Percentiles rank a stretch among this genome's conserved stretches.
Evolutionary conservation across 202 grass and related monocot genomes (phyloP).

Genomic region (Cymbopogon flexuosus): DNA sequence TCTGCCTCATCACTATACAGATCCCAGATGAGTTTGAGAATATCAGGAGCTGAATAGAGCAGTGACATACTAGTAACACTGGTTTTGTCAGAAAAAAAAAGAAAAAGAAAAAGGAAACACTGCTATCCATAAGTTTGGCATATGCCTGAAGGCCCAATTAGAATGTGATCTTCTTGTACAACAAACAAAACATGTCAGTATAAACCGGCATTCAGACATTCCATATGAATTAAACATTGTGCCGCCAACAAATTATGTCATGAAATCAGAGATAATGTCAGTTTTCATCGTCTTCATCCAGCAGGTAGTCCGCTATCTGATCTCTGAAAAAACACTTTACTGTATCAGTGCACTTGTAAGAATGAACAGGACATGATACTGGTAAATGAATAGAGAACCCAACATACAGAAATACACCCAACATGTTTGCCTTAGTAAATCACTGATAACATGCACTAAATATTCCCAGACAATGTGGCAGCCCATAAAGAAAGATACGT

Average conservation of each 20-base stretch:
- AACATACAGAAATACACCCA: background rate
- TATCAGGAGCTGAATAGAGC: background rate
- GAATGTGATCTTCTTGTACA: constrained; percentile 20
- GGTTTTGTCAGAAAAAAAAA: background rate
- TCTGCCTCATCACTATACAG: constrained; percentile 10
- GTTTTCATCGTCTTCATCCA: constrained; percentile 39
- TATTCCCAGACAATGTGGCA: constrained; percentile 15
- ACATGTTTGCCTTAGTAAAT: constrained; percentile 17
- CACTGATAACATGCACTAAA: constrained; percentile 22
- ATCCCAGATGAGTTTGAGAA: constrained; percentile 13
- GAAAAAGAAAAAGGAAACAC: background rate
- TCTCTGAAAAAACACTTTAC: constrained; percentile 51
- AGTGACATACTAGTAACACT: background rate
- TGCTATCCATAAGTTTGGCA: constrained; percentile 24
- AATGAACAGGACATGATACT: background rate
- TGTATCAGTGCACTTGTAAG: constrained; percentile 17
- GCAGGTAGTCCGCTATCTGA: constrained; percentile 66
- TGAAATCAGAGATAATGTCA: constrained; percentile 13
- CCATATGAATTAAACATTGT: background rate
- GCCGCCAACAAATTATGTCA: background rate
- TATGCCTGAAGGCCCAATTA: constrained; percentile 16
- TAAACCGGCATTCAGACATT: background rate
- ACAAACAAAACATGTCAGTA: constrained; percentile 38
- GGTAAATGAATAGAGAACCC: constrained; percentile 4
- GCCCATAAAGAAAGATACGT: background rate